Conservation (phyloP, 139 green algal species). For the Chlorokybus atmophyticus region DNA sequence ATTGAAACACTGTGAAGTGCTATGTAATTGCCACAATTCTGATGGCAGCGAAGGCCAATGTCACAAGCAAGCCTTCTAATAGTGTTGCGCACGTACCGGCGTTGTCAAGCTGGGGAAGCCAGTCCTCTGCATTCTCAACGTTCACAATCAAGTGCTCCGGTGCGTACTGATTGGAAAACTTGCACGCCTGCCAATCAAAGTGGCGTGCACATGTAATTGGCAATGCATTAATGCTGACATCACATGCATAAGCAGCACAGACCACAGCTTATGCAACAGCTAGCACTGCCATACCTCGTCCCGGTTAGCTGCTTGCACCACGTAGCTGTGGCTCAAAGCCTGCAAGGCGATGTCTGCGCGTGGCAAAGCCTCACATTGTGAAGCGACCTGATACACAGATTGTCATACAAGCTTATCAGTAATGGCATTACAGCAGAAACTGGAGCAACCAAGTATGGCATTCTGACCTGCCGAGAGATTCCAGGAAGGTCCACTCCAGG, state of each 20-base stretch:
- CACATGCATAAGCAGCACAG: no score
- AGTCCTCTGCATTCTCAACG: constrained; percentile 67
- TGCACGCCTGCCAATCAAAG: constrained; percentile 12
- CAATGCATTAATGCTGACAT: no score
- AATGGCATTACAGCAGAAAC: no score
- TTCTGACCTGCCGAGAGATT: constrained; percentile 58
- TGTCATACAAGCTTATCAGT: no score
- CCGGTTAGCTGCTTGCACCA: constrained; percentile 44
- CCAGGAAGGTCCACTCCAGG: constrained; percentile 66
- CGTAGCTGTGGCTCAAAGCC: constrained; percentile 75
- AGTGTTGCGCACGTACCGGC: no score
- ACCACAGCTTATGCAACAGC: no score
- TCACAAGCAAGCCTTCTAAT: no score
- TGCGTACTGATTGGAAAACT: constrained; percentile 87
- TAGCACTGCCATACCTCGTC: constrained; percentile 47
- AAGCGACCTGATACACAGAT: no score
- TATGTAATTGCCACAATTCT: no score
- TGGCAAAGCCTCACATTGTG: constrained; percentile 74
- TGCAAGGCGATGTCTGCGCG: constrained; percentile 62
- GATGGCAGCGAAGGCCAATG: no score
- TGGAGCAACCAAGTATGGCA: no score
- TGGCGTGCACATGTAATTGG: constrained; percentile 3
- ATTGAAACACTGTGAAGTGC: no score
- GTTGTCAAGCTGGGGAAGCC: constrained; percentile 69
- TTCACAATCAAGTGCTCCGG: constrained; percentile 98